phyloP scores from a whole-genome alignment of 257 asterid species.

The Penstemon newberryi region DNA sequence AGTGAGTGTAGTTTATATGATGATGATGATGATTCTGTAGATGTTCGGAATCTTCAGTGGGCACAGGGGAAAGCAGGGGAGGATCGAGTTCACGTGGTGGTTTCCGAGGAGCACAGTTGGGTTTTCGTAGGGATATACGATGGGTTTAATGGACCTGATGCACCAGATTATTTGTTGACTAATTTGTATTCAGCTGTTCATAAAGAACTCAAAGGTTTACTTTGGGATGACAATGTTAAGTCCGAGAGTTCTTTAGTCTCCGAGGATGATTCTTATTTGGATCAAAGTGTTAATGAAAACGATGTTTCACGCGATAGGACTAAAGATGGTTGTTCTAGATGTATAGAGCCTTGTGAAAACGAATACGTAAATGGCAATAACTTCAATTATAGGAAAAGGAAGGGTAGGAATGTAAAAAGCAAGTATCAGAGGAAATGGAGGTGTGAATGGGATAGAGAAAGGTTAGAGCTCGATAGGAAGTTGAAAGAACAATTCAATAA shows the following conservation, averaged over 20 bases:
- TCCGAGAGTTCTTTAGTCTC: slow-evolving; percentile 34
- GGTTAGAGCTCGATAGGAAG: slow-evolving; percentile 83
- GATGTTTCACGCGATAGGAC: slow-evolving; percentile 51
- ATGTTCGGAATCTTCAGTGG: slow-evolving; percentile 82
- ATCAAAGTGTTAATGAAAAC: slow-evolving; percentile 16
- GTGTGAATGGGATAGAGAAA: slow-evolving; percentile 85
- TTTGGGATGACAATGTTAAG: slow-evolving; percentile 69
- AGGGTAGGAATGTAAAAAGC: slow-evolving; percentile 41
- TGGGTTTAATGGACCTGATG: slow-evolving; percentile 96
- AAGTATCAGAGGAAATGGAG: slow-evolving; percentile 85
- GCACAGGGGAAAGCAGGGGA: slow-evolving; percentile 99
- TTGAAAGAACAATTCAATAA: slow-evolving; percentile 60
- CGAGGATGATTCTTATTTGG: not conserved
- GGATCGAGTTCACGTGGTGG: slow-evolving; percentile 95
- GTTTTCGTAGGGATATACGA: slow-evolving; percentile 94
- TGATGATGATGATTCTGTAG: slow-evolving; percentile 63
- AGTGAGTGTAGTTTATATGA: slow-evolving; percentile 76
- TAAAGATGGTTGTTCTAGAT: slow-evolving; percentile 62
- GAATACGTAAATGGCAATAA: slow-evolving; percentile 35
- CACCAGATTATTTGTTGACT: slow-evolving; percentile 80
- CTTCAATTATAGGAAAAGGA: slow-evolving; percentile 36
- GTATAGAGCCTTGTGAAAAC: slow-evolving; percentile 46
- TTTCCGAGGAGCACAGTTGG: slow-evolving; percentile 93
- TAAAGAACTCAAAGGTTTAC: slow-evolving; percentile 77
- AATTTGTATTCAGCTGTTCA: slow-evolving; percentile 82